Percentiles rank a stretch among this genome's conserved stretches.
Conservation (phyloP, 805 yeast species). For the Ogataea nakhonphanomensis region DNA sequence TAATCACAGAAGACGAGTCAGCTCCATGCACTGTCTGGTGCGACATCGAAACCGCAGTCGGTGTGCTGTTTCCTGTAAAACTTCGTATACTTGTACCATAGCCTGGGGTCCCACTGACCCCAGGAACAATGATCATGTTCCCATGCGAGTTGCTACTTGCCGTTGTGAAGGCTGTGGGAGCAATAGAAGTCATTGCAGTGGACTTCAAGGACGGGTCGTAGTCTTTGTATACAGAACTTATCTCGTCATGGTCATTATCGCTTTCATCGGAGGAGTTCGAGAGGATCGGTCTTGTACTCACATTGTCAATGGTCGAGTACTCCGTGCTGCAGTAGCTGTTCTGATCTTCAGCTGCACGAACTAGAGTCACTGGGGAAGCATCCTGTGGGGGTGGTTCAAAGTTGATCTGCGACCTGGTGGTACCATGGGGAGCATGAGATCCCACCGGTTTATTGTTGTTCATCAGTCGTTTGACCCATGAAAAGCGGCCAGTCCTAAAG, state of each 20-base stretch:
- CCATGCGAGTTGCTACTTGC: constrained; percentile 17
- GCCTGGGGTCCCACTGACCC: constrained; percentile 8
- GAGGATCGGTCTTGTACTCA: constrained; percentile 47
- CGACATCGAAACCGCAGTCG: constrained; percentile 7
- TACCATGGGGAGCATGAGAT: constrained; percentile 1
- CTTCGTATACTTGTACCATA: constrained; percentile 7
- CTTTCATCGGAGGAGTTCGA: constrained; percentile 38
- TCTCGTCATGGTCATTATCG: constrained; percentile 18
- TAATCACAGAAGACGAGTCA: constrained; percentile 33
- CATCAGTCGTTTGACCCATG: constrained; percentile 36
- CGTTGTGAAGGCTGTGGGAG: constrained; percentile 34
- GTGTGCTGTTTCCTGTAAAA: constrained; percentile 3
- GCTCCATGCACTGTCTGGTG: constrained; percentile 10
- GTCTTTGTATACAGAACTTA: constrained; percentile 14
- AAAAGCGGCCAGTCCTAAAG: constrained; percentile 25
- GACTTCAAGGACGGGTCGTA: constrained; percentile 34
- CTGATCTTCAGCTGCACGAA: constrained; percentile 10
- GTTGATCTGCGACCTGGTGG: background rate
- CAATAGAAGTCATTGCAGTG: constrained; percentile 49
- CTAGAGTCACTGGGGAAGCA: background rate
- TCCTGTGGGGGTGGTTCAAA: background rate
- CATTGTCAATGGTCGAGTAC: constrained; percentile 30
- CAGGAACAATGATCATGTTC: constrained; percentile 24
- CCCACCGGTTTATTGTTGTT: constrained; percentile 23
- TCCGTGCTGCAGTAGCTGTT: constrained; percentile 20